These are phyloP conservation scores for Rhizophora mangle DNA, from an alignment of 345 rosid species.

Conservation along the genomic window DNA sequence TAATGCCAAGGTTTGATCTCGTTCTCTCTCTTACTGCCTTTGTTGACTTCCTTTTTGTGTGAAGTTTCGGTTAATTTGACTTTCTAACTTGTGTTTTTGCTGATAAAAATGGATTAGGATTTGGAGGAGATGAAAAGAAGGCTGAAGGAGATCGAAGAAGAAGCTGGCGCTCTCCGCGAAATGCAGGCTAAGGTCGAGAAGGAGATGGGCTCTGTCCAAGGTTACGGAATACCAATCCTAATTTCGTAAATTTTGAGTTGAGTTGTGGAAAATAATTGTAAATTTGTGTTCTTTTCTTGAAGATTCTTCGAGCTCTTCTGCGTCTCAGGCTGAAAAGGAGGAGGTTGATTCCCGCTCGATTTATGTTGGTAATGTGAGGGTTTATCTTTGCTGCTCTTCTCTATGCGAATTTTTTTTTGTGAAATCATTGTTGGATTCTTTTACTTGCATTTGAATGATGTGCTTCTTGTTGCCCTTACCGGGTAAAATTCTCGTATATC, in stretches of 20 bases:
- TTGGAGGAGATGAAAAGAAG: slow-evolving; percentile 98
- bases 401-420: background rate
- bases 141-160: slow-evolving; percentile 93
- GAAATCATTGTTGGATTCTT: background rate
- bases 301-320: slow-evolving; percentile 71
- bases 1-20: slow-evolving; percentile 50
- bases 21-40: slow-evolving; percentile 5
- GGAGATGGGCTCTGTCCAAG: slow-evolving; percentile 97
- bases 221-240: slow-evolving; percentile 23
- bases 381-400: slow-evolving; percentile 21
- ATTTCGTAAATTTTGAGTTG: background rate
- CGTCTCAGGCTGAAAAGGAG: slow-evolving; percentile 85
- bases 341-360: slow-evolving; percentile 95
- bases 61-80: background rate
- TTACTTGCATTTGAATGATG: too few species aligned
- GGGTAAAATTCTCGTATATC: too few species aligned
- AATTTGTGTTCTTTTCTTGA: background rate
- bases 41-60: slow-evolving; percentile 1
- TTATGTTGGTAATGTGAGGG: slow-evolving; percentile 96
- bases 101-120: slow-evolving; percentile 41
- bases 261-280: background rate
- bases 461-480: too few species aligned
- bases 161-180: slow-evolving; percentile 96
- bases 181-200: slow-evolving; percentile 99
- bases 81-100: background rate